These are phyloP conservation scores for Neopestalotiopsis sp. DNA, from an alignment of 2,329 filamentous ascomycete species.

Conservation along the genomic window DNA sequence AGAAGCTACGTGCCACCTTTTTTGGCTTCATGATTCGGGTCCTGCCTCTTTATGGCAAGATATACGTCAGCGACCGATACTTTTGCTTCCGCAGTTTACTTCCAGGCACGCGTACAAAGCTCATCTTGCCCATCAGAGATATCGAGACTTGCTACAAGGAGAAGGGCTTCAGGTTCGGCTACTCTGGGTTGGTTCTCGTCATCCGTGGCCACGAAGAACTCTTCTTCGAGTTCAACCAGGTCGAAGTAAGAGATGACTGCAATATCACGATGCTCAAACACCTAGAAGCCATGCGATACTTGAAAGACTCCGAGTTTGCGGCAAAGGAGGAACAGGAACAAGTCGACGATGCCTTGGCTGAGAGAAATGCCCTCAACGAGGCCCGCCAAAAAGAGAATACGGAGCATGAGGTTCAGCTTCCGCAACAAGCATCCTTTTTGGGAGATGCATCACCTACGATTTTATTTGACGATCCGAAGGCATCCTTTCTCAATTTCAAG, in stretches of 20 bases:
- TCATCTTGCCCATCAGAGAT: constrained; percentile 88
- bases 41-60: constrained; percentile 91
- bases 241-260: constrained; percentile 86
- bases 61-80: constrained; percentile 86
- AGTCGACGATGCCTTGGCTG: constrained; percentile 76
- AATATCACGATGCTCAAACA: constrained; percentile 79
- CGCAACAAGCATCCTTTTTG: constrained; percentile 48
- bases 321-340: constrained; percentile 72
- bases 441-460: constrained; percentile 71
- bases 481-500: constrained; percentile 91
- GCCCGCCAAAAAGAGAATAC: constrained; percentile 64
- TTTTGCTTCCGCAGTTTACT: constrained; percentile 94
- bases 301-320: constrained; percentile 72
- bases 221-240: constrained; percentile 88
- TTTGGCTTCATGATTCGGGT: constrained; percentile 92
- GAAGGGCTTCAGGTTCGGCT: constrained; percentile 91
- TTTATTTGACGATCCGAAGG: constrained; percentile 85
- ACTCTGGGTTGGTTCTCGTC: constrained; percentile 88
- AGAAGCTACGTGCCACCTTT: constrained; percentile 86
- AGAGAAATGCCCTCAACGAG: constrained; percentile 80
- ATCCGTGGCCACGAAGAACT: constrained; percentile 94
- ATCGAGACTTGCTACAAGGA: constrained; percentile 94
- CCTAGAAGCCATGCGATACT: constrained; percentile 73
- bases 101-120: constrained; percentile 87
- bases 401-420: constrained; percentile 56